Base-by-base conservation (phyloP, 2,329 filamentous ascomycete genomes). In the Cadophora sp. region DNA sequence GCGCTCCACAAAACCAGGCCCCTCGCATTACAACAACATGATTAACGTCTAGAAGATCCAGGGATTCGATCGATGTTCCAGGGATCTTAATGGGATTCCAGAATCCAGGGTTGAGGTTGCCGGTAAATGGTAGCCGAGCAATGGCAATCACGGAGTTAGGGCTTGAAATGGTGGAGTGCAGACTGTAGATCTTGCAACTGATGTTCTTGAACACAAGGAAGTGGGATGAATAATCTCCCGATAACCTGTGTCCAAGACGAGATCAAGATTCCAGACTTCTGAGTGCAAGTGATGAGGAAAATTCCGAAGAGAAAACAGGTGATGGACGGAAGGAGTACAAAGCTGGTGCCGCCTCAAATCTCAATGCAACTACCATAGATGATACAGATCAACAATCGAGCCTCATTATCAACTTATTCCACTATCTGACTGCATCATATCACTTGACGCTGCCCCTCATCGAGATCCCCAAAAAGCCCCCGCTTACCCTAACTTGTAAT, bases 201-300 rank as follows among this genome's bases (percentile, higher is more conserved):
- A 14, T 14, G 34, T 34, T 14, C 34, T 43, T 22, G 56, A 24
- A 58, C 7, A n/a, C 64, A 58, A 51, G 34, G 43, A 53, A 8
- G 53, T 58, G 51, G 48, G 62, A 62, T 60, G 63, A 63, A 66
- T 61, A 61, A 69, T 69, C 65, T 67, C 68, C 58, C 59, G 56
- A 53, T 48, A 19, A 22, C 26, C 22, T 12, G 34, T 31, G 8
- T 1, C 62, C 31, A 22, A 22, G 12, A 40, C 12, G 34, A 24
- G 55, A 37, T 37, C 19, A n/a, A 34, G 29, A 34, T 58, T 14
- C n/a, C n/a, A 37, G 51, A n/a, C 14, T n/a, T 29, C 26, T 14
- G 37, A 24, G 19, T 58, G 27, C 1, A 58, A 16, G 2, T 27
- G 12, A 11, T n/a, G 27, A n/a, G 27, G 16, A 8, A 11, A 55